Percentiles rank a stretch among this genome's conserved stretches.
These are phyloP conservation scores for Mycena chlorophos DNA, from an alignment of 768 basidiomycete genomes.

Conservation along the genomic window DNA sequence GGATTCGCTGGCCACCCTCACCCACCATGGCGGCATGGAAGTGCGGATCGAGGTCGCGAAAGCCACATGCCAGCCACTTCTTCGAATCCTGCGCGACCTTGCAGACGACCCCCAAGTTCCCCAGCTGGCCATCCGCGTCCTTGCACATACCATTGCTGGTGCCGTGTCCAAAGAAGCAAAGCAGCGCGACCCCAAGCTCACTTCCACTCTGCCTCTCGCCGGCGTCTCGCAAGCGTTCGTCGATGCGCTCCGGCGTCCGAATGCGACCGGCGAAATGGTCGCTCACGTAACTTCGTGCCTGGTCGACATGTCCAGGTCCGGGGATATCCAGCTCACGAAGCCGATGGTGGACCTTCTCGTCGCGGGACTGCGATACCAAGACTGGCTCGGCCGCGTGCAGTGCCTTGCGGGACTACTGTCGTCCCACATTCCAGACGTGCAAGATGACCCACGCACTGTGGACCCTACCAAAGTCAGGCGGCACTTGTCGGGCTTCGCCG, in stretches of 20 bases:
- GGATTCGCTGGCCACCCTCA: slow-evolving; percentile 40
- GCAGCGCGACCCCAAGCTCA: background rate
- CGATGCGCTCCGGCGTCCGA: slow-evolving; percentile 17
- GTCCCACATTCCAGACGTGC: slow-evolving; percentile 27
- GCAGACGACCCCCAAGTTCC: background rate
- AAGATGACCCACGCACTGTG: slow-evolving; percentile 25
- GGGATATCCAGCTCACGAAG: slow-evolving; percentile 33
- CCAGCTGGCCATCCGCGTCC: background rate
- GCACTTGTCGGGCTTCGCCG: background rate
- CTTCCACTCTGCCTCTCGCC: background rate
- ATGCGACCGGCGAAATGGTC: slow-evolving; percentile 36
- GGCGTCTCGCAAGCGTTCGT: background rate
- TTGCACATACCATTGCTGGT: background rate
- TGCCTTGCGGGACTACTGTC: slow-evolving; percentile 39
- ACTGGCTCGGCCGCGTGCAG: slow-evolving; percentile 35
- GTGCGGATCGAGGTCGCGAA: slow-evolving; percentile 38
- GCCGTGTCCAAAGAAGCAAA: background rate
- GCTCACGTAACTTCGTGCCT: slow-evolving; percentile 35
- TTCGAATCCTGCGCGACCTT: slow-evolving; percentile 34
- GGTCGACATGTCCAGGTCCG: slow-evolving; percentile 36
- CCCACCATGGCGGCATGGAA: slow-evolving; percentile 42
- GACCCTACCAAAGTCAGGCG: background rate
- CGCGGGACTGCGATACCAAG: slow-evolving; percentile 37
- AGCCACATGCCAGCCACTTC: slow-evolving; percentile 30
- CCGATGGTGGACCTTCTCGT: slow-evolving; percentile 37